These are phyloP conservation scores for Kingdonia uniflora DNA, from an alignment of 164 flowering plant genomes.

Conservation along the genomic window DNA sequence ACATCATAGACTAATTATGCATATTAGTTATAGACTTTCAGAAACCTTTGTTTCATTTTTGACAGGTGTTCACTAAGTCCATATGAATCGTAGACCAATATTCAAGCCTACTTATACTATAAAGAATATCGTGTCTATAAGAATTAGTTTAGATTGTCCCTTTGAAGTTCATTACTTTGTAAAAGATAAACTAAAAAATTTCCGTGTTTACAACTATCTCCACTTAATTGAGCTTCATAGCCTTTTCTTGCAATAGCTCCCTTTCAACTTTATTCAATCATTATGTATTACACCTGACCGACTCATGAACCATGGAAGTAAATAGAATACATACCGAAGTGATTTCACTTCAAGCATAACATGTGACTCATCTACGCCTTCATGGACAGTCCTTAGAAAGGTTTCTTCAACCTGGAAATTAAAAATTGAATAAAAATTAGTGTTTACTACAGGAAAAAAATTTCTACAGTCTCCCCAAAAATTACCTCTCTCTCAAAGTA, in stretches of 20 bases:
- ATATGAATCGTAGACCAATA: too few relatives aligned
- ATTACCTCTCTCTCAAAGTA: constrained; percentile 87
- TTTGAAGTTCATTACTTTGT: too few relatives aligned
- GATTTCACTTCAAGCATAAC: constrained; percentile 79
- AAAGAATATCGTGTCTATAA: too few relatives aligned
- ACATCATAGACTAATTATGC: not conserved
- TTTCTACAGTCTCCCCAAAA: not conserved
- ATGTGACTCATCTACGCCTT: constrained; percentile 53
- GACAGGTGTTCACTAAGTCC: too few relatives aligned
- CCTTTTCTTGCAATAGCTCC: too few relatives aligned
- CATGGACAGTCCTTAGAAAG: constrained; percentile 75
- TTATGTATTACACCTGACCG: not conserved
- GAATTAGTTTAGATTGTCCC: too few relatives aligned
- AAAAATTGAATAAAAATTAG: not conserved
- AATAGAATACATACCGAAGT: constrained; percentile 44
- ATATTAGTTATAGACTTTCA: not conserved
- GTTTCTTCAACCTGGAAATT: constrained; percentile 86
- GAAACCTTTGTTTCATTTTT: not conserved
- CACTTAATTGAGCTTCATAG: too few relatives aligned
- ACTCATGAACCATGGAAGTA: not conserved
- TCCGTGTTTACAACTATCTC: not conserved
- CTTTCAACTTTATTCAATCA: not conserved
- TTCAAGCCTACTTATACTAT: too few relatives aligned
- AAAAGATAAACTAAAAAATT: not conserved
- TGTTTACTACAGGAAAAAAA: too few relatives aligned